Percentiles rank a stretch among this genome's conserved stretches.
phyloP scores from a whole-genome alignment of 306 rosid genomes.

The Oxytropis ochrocephala region DNA sequence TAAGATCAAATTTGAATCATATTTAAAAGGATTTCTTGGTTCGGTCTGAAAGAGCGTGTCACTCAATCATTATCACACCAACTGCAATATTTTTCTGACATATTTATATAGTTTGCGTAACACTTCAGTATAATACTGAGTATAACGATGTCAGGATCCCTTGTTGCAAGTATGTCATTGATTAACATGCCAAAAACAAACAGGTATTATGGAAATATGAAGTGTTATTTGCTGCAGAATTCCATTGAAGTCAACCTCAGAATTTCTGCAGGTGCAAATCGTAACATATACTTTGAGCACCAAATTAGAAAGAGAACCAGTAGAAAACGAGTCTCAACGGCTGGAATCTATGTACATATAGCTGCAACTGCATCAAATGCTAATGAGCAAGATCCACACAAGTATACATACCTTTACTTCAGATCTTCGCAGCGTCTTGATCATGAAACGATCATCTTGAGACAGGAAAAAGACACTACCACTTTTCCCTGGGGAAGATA shows the following conservation, averaged over 20 bases:
- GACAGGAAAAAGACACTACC: slow-evolving; percentile 97
- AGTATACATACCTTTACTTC: slow-evolving; percentile 85
- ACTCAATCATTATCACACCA: not conserved
- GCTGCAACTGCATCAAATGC: not conserved
- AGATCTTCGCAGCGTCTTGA: slow-evolving; percentile 92
- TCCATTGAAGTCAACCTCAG: not conserved
- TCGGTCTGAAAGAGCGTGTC: not conserved
- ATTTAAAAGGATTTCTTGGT: not conserved
- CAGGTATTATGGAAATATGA: not conserved
- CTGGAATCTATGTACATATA: not conserved
- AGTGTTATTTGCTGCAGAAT: not conserved
- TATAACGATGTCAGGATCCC: not conserved
- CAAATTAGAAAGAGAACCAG: not conserved
- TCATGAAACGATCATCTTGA: slow-evolving; percentile 97
- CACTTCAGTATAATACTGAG: not conserved
- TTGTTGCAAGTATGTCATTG: not conserved
- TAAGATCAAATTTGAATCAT: not conserved
- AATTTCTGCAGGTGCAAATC: not conserved
- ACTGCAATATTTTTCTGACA: not conserved
- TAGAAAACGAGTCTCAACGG: not conserved
- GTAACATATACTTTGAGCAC: not conserved
- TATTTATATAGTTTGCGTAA: not conserved
- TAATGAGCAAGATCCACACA: slow-evolving; percentile 11
- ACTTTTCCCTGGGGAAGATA: slow-evolving; percentile 98
- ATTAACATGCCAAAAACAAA: not conserved